A percentile compares a stretch with the other conserved stretches of the same genome.
Evolutionary conservation across 495 filamentous ascomycete species (phyloP).

Genomic region (Penicillium malachiteum): DNA sequence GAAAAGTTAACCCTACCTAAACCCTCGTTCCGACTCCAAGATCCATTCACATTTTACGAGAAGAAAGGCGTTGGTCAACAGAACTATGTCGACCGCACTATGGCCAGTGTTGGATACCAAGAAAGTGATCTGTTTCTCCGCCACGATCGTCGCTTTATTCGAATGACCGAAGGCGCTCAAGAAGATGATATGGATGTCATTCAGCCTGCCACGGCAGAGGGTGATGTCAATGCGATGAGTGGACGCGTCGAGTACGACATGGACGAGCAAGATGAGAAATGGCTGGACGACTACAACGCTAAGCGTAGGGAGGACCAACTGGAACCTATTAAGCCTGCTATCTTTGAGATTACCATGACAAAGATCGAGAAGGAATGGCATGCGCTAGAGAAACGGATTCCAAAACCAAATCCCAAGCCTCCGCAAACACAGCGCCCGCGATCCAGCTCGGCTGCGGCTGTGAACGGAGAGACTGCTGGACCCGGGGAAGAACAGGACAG

Average conservation of each 20-base stretch:
- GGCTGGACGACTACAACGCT: slow-evolving; percentile 81
- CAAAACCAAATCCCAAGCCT: slow-evolving; percentile 92
- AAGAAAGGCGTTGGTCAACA: slow-evolving; percentile 58
- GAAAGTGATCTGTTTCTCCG: slow-evolving; percentile 84
- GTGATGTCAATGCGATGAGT: slow-evolving; percentile 57
- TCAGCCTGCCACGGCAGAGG: slow-evolving; percentile 57
- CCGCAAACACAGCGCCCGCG: slow-evolving; percentile 87
- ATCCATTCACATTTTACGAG: slow-evolving; percentile 62
- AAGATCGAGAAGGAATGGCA: slow-evolving; percentile 99
- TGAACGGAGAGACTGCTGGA: slow-evolving; percentile 81
- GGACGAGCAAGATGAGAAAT: slow-evolving; percentile 98
- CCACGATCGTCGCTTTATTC: slow-evolving; percentile 73
- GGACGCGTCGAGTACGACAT: slow-evolving; percentile 97
- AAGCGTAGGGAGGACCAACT: slow-evolving; percentile 69
- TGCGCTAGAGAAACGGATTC: slow-evolving; percentile 90
- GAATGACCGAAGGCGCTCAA: slow-evolving; percentile 69
- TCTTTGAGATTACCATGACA: slow-evolving; percentile 97
- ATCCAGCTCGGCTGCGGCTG: slow-evolving; percentile 87
- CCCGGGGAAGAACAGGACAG: slow-evolving; percentile 91
- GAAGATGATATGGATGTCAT: slow-evolving; percentile 80
- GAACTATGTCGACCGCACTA: slow-evolving; percentile 81
- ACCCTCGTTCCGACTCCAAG: slow-evolving; percentile 55
- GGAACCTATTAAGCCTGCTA: slow-evolving; percentile 81
- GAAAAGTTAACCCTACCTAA: slow-evolving; percentile 66
- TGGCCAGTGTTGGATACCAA: slow-evolving; percentile 94